A percentile compares a stretch with the other conserved stretches of the same genome.
phyloP scores from a whole-genome alignment of 768 basidiomycete species.

The Cystobasidium ongulense region DNA sequence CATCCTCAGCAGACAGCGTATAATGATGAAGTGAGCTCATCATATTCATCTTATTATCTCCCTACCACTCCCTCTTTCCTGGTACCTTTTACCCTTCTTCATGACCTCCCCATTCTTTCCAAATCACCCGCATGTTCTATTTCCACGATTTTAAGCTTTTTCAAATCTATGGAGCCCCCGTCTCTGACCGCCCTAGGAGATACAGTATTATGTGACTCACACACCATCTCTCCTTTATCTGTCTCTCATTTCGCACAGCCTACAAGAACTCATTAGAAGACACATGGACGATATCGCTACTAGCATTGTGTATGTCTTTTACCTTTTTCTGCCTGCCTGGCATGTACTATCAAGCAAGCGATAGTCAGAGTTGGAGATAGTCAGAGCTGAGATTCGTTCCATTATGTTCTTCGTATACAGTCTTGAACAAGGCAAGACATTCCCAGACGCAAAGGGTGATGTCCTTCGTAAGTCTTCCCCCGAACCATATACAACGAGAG shows the following conservation, averaged over 20 bases:
- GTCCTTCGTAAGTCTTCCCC: conserved; percentile 57
- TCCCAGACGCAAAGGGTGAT: conserved; percentile 90
- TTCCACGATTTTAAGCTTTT: too few species aligned
- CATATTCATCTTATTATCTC: not conserved
- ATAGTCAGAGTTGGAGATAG: not conserved
- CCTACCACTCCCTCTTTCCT: not conserved
- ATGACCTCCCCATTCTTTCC: too few species aligned
- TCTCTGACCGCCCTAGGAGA: too few species aligned
- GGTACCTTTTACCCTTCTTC: not conserved
- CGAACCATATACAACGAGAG: conserved; percentile 58
- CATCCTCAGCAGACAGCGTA: conserved; percentile 73
- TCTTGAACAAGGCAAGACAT: conserved; percentile 49
- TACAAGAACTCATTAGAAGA: conserved; percentile 76
- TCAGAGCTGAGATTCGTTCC: not conserved
- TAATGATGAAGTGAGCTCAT: conserved; percentile 68
- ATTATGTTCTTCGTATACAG: conserved; percentile 2
- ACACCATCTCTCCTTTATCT: too few species aligned
- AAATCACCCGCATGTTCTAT: too few species aligned
- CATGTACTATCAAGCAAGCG: not conserved
- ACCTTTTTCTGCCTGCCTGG: not conserved
- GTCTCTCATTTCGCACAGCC: conserved; percentile 48
- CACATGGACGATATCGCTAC: conserved; percentile 76
- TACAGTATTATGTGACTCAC: too few species aligned
- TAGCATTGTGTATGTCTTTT: conserved; percentile 59
- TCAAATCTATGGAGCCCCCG: too few species aligned